Percentiles rank a stretch among this genome's conserved stretches.
Conservation (phyloP, 805 yeast genomes). For the Blastobotrys chiropterorum region DNA sequence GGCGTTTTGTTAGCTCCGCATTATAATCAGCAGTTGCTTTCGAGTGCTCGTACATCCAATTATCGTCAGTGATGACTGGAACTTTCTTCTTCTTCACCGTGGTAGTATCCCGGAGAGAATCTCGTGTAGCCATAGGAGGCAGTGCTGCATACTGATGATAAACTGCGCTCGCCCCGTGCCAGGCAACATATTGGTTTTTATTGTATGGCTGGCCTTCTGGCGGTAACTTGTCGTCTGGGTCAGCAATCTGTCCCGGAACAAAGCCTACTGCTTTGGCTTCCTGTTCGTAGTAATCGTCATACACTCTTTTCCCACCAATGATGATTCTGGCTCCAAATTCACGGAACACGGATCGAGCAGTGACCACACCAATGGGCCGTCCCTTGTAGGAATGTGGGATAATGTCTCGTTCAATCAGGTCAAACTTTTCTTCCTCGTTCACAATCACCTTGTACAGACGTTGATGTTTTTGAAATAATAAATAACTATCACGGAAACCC, state of each 20-base stretch:
- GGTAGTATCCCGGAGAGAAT: conserved; percentile 15
- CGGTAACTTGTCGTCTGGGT: conserved; percentile 49
- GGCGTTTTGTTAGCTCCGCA: conserved; percentile 49
- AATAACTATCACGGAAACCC: conserved; percentile 87
- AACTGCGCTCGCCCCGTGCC: conserved; percentile 44
- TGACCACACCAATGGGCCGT: conserved; percentile 79
- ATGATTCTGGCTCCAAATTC: conserved; percentile 89
- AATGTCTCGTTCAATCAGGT: conserved; percentile 70
- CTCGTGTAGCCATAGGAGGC: conserved; percentile 27
- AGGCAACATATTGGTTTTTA: conserved; percentile 47
- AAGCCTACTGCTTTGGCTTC: conserved; percentile 49
- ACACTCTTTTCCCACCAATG: conserved; percentile 69
- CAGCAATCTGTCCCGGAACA: conserved; percentile 65
- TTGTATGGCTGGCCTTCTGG: conserved; percentile 39
- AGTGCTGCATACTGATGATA: conserved; percentile 30
- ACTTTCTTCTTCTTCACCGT: conserved; percentile 23
- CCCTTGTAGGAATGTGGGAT: conserved; percentile 90
- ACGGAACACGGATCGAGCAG: conserved; percentile 82
- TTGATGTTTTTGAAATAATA: conserved; percentile 81
- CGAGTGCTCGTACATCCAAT: conserved; percentile 84
- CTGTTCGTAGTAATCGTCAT: conserved; percentile 85
- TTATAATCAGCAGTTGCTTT: conserved; percentile 71
- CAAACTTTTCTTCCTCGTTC: conserved; percentile 72
- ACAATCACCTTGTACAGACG: conserved; percentile 67
- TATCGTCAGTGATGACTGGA: conserved; percentile 48